Evolutionary conservation across 805 yeast genomes (phyloP).

Genomic region (Helenozyma baotianmanensis): DNA sequence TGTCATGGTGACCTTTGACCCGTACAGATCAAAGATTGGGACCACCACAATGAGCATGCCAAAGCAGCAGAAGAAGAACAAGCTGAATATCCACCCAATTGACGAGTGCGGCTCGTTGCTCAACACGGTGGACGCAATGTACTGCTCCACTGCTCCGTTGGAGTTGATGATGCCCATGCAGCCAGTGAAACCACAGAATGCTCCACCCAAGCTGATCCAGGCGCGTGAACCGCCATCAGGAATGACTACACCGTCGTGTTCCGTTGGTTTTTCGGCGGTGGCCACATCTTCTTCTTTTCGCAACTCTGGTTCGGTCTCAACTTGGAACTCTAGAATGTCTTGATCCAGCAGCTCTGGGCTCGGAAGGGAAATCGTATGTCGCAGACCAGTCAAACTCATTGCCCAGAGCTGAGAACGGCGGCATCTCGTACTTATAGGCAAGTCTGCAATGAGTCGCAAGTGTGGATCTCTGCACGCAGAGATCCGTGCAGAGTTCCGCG

Average conservation of each 20-base stretch:
- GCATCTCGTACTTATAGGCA: no score
- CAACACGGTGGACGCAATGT: conserved; percentile 14
- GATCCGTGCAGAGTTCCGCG: no score
- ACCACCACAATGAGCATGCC: conserved; percentile 22
- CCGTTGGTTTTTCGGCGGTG: no score
- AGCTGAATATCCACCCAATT: conserved; percentile 27
- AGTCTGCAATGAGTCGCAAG: no score
- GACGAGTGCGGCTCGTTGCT: conserved; percentile 12
- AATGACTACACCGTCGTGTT: neutral
- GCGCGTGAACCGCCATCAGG: conserved; percentile 27
- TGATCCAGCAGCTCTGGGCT: no score
- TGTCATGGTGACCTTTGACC: conserved; percentile 18
- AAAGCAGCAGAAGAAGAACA: conserved; percentile 22
- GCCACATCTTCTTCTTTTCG: no score
- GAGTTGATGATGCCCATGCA: conserved; percentile 24
- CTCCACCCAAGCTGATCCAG: conserved; percentile 20
- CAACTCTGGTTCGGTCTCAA: no score
- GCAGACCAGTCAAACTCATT: no score
- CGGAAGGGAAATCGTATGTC: no score
- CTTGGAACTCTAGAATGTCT: no score
- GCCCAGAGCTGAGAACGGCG: no score
- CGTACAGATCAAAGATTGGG: conserved; percentile 25
- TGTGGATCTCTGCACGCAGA: no score
- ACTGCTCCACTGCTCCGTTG: conserved; percentile 21
- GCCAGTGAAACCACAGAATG: conserved; percentile 24